Base-by-base conservation (phyloP, 345 rosid genomes). In the Boechera retrofracta region DNA sequence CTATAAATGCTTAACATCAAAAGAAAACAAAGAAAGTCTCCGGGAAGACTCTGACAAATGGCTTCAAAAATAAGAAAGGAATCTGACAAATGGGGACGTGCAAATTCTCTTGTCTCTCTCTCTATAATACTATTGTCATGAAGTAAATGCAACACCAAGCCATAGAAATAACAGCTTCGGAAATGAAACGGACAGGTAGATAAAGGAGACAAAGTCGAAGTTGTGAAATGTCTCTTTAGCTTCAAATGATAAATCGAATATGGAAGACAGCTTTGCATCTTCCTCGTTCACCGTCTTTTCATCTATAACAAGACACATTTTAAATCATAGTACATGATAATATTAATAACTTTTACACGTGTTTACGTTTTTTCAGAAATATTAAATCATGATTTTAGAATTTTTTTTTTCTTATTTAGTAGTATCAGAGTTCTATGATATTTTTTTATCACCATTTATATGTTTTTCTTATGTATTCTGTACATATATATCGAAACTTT, bases 221-320 rank as follows among this genome's bases (percentile, higher is more conserved):
- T 66, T 55, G 48, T 64, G 67, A 71, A 64, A 77, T 55, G 76
- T 77, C 80, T 44, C 76, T 77, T 54, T 69, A 8, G 33, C 39
- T 69, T 77, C 42, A 61, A 76, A 62, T 45, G 64, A 26, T 63
- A n/a, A 35, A 12, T 63, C 64, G 65, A 63, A 62, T 33, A 63
- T 77, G 65, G 76, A 53, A 63, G 45, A 56, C 80, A 71, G 80
- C 71, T 64, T 70, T 55, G 67, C 45, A 41, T 7, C 54, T 5
- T 18, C 55, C 53, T 69, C 11, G 12, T 63, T 6, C 72, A 71
- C 76, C 76, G 71, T 77, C 80, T 18, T 71, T 64, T 71, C 72
- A 56, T 47, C 10, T 39, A 11, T 62, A 69, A 44, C 80, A 47
- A 13, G 76, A 71, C 76, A 71, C 76, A 70, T 63, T 76, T 76